These are phyloP conservation scores for Salvia miltiorrhiza DNA, from an alignment of 257 asterid genomes.

Conservation along the genomic window DNA sequence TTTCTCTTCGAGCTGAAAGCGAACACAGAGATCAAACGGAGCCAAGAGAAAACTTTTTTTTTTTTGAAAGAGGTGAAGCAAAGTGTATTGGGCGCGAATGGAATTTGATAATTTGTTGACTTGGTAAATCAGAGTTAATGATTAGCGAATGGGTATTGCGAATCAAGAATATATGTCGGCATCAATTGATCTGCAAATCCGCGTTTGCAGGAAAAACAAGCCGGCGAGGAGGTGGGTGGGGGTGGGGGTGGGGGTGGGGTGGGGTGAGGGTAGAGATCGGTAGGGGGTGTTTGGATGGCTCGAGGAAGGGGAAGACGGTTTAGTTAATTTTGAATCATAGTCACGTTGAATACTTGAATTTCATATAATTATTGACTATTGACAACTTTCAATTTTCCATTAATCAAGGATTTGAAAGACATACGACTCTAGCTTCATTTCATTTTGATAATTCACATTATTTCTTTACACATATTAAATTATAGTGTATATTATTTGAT, in stretches of 20 bases:
- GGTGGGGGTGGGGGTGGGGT: neutral
- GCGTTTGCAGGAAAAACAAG: neutral
- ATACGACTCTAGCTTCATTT: no score
- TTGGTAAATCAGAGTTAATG: constrained; percentile 14
- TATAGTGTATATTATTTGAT: no score
- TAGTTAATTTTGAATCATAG: neutral
- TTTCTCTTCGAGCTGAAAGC: constrained; percentile 7
- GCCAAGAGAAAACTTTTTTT: neutral
- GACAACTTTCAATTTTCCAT: neutral
- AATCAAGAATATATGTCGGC: constrained; percentile 10
- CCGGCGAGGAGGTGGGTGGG: neutral
- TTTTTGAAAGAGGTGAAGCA: constrained; percentile 5
- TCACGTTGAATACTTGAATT: neutral
- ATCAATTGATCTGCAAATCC: constrained; percentile 4
- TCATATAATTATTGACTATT: neutral
- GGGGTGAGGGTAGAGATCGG: neutral
- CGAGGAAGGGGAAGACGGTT: constrained; percentile 13
- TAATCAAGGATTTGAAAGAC: neutral
- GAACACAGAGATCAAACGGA: constrained; percentile 17
- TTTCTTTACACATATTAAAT: no score
- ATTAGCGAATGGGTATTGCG: neutral
- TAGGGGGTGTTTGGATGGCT: neutral
- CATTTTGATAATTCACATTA: no score
- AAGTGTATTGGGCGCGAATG: constrained; percentile 12
- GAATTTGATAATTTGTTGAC: constrained; percentile 22